These are phyloP conservation scores for Hamamelis virginiana DNA, from an alignment of 164 flowering plant species.

Conservation along the genomic window DNA sequence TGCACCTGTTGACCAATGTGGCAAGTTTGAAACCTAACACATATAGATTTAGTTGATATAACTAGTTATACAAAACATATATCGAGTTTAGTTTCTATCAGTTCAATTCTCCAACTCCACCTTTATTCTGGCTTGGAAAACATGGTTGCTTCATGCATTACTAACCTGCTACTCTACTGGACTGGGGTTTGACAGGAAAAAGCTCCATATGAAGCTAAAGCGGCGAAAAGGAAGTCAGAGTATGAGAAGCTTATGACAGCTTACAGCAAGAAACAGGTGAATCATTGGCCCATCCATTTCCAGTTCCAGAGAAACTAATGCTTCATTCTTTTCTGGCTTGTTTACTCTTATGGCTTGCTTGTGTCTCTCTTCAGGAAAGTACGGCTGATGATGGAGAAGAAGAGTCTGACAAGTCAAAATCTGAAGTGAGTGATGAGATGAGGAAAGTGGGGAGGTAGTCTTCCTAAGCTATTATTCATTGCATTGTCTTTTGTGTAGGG, in stretches of 20 bases:
- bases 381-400: constrained; percentile 57
- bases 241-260: constrained; percentile 70
- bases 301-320: not conserved
- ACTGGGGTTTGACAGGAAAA: constrained; percentile 48
- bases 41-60: constrained; percentile 7
- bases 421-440: constrained; percentile 44
- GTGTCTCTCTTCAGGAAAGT: constrained; percentile 38
- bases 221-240: constrained; percentile 66
- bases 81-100: constrained; percentile 4
- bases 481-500: not conserved
- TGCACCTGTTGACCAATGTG: not conserved
- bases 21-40: constrained; percentile 6
- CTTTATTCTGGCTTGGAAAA: not conserved
- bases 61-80: constrained; percentile 8
- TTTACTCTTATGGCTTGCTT: not conserved
- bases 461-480: not conserved
- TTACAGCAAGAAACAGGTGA: constrained; percentile 70
- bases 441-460: constrained; percentile 21
- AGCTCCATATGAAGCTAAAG: constrained; percentile 82
- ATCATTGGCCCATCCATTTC: not conserved
- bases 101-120: constrained; percentile 4
- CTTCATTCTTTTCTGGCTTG: not conserved
- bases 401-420: constrained; percentile 63
- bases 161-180: not conserved
- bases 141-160: not conserved